Conservation (phyloP, 805 yeast species). For the Candida nitratophila region DNA sequence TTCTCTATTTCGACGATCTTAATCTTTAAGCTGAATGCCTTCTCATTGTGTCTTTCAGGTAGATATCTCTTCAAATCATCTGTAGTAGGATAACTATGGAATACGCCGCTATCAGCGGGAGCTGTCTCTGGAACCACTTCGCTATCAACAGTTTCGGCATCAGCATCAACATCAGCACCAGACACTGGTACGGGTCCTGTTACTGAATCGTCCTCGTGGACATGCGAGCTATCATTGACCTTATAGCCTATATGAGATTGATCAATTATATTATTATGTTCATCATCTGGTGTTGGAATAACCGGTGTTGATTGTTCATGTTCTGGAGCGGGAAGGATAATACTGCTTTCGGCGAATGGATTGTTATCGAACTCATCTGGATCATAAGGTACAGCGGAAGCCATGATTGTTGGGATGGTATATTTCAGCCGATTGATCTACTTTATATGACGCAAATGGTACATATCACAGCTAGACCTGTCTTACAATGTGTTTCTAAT, state of each 20-base stretch:
- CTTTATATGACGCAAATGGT: no score
- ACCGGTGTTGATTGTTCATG: not conserved
- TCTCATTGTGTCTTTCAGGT: slow-evolving; percentile 43
- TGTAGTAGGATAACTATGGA: slow-evolving; percentile 26
- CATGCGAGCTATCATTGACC: not conserved
- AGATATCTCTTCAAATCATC: slow-evolving; percentile 37
- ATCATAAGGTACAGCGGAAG: slow-evolving; percentile 31
- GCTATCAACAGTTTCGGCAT: not conserved
- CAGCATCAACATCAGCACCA: not conserved
- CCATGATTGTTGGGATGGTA: slow-evolving; percentile 12
- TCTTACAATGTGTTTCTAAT: no score
- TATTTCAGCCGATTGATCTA: not conserved
- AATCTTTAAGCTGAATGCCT: slow-evolving; percentile 36
- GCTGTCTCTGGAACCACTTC: not conserved
- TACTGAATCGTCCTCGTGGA: no score
- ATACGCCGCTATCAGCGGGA: slow-evolving; percentile 10
- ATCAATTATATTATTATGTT: no score
- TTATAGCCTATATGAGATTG: not conserved
- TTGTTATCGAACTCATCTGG: slow-evolving; percentile 53
- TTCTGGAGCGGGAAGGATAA: slow-evolving; percentile 10
- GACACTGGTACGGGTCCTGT: no score
- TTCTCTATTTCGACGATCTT: slow-evolving; percentile 67
- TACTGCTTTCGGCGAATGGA: slow-evolving; percentile 48
- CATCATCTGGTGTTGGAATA: no score
- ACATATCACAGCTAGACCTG: no score